Evolutionary conservation across 2,329 filamentous ascomycete genomes (phyloP).

Genomic region (Penicillium frequentans): DNA sequence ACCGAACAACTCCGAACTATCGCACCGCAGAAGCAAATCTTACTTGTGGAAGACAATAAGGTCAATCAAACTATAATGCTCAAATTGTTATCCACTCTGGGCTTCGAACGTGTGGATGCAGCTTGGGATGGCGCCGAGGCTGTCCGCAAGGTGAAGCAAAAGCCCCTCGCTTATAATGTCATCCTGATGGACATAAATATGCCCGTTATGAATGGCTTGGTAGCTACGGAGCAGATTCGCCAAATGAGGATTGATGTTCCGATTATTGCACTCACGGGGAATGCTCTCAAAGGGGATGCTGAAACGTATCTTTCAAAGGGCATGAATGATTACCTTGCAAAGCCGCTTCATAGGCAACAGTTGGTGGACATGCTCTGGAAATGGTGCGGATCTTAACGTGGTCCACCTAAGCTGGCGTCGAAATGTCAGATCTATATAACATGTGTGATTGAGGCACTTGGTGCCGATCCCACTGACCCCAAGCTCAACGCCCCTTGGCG

Average conservation of each 20-base stretch:
- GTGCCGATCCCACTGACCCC: neutral
- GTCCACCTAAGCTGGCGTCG: neutral
- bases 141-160: constrained; percentile 43
- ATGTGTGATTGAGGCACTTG: neutral
- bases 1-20: constrained; percentile 35
- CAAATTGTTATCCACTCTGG: constrained; percentile 39
- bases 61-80: constrained; percentile 45
- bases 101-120: constrained; percentile 44
- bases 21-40: constrained; percentile 42
- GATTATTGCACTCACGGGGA: constrained; percentile 58
- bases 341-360: constrained; percentile 54
- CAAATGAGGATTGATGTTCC: constrained; percentile 42
- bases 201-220: constrained; percentile 49
- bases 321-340: constrained; percentile 58
- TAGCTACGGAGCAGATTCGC: constrained; percentile 47
- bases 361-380: constrained; percentile 47
- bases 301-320: constrained; percentile 56
- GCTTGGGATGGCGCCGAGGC: constrained; percentile 48
- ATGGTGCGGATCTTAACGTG: constrained; percentile 31
- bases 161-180: constrained; percentile 43
- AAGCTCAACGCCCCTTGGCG: neutral
- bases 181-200: constrained; percentile 52
- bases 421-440: neutral
- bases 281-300: constrained; percentile 56
- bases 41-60: constrained; percentile 46